Base-by-base conservation (phyloP, 768 basidiomycete genomes). In the Leccinum incarnatum region DNA sequence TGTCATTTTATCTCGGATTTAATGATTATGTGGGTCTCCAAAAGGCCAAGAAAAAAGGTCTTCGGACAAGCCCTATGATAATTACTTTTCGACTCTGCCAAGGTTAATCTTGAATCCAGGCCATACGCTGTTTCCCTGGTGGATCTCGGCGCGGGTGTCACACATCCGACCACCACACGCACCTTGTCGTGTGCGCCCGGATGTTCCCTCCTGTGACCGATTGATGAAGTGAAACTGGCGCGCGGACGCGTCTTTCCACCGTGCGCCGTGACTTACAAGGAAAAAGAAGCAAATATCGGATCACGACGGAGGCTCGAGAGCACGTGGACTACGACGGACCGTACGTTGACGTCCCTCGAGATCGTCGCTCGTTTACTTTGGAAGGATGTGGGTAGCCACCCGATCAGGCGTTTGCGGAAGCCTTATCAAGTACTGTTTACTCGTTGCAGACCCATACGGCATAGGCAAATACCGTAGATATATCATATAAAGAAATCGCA, bases 51-150 rank as follows among this genome's bases (percentile, higher is more conserved):
- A 53, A 63, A 60, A 55, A 60, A 58, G 36, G 45, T 37, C 50
- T 14, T 47, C 61, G 59, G 65, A 61, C 56, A 66, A 27, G 21
- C 54, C 66, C 64, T 29, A 29, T 29, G 29, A 60, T 34, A 34
- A 34, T 63, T 51, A 25, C 51, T 53, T 54, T 54, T 61, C 51
- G 21, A 29, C 58, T 40, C 55, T 53, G 27, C 50, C 59, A 59
- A 69, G 52, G 69, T 71, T 69, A 69, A 69, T 70, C 69, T 64
- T 59, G 58, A 61, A 49, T 61, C 48, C 11, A 29, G 17, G 53
- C n/a, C 34, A 27, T 15, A 21, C 37, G 37, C 37, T 37, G 54
- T 58, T 58, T 55, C 46, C 9, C 17, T 67, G 56, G 58, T 37
- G 61, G 53, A 62, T 69, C 56, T 64, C 50, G 56, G 59, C 29